A percentile compares a stretch with the other conserved stretches of the same genome.
Evolutionary conservation across 2,329 filamentous ascomycete species (phyloP).

Genomic region (Mycosphaerella sp.): DNA sequence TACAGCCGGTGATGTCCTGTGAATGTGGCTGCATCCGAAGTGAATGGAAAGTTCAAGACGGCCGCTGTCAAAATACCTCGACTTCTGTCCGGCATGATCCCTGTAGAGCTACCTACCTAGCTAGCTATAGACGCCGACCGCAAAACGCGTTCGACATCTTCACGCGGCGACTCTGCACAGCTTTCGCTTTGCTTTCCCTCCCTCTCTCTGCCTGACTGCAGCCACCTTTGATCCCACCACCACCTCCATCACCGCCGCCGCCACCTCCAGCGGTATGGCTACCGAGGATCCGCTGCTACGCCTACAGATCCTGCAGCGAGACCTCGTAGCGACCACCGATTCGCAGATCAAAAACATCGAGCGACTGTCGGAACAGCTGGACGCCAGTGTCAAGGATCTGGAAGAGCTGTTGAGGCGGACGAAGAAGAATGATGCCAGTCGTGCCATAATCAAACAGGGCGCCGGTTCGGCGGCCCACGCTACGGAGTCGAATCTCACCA

Average conservation of each 20-base stretch:
- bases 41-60: too few relatives aligned
- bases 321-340: conserved; percentile 70
- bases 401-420: conserved; percentile 68
- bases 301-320: conserved; percentile 78
- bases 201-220: too few relatives aligned
- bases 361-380: conserved; percentile 59
- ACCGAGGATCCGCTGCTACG: conserved; percentile 62
- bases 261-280: conserved; percentile 11
- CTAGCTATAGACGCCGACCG: too few relatives aligned
- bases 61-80: too few relatives aligned
- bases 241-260: background rate
- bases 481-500: conserved; percentile 58
- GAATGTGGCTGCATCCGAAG: too few relatives aligned
- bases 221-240: background rate
- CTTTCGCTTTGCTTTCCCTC: too few relatives aligned
- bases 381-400: conserved; percentile 60
- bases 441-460: conserved; percentile 61
- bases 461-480: conserved; percentile 6
- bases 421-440: conserved; percentile 65
- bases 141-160: too few relatives aligned
- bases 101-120: too few relatives aligned
- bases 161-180: too few relatives aligned
- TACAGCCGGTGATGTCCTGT: too few relatives aligned
- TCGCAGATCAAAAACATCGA: conserved; percentile 63
- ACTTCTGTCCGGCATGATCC: too few relatives aligned